These are phyloP conservation scores for Penicillium roqueforti DNA, from an alignment of 495 filamentous ascomycete genomes.

Conservation along the genomic window DNA sequence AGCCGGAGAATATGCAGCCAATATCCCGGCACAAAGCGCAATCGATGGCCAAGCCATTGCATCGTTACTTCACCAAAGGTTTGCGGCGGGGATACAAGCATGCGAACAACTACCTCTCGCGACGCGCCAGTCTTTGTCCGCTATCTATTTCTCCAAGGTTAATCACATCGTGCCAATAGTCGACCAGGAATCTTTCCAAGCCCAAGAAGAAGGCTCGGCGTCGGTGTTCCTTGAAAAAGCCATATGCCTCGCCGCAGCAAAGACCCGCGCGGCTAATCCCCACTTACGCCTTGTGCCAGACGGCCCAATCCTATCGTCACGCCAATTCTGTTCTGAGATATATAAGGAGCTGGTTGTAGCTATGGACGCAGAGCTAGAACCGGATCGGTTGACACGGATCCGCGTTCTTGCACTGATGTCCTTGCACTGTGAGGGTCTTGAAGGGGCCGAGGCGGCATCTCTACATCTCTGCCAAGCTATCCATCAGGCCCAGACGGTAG, in stretches of 20 bases:
- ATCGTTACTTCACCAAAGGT: constrained; percentile 28
- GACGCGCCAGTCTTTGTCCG: constrained; percentile 24
- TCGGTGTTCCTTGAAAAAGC: constrained; percentile 41
- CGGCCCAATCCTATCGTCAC: constrained; percentile 23
- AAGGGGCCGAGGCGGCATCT: constrained; percentile 45
- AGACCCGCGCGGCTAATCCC: constrained; percentile 31
- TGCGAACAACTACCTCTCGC: constrained; percentile 26
- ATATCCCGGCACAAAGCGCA: constrained; percentile 2
- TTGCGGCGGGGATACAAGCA: constrained; percentile 27
- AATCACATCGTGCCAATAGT: constrained; percentile 38
- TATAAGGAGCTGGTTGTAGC: constrained; percentile 37
- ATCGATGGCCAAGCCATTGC: constrained; percentile 18
- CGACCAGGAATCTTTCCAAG: constrained; percentile 25
- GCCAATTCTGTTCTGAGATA: constrained; percentile 37
- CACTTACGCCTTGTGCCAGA: constrained; percentile 30
- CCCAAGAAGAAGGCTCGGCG: constrained; percentile 18
- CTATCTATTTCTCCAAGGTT: constrained; percentile 33
- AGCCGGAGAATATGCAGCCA: constrained; percentile 2
- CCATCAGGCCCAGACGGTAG: constrained; percentile 62
- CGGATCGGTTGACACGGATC: constrained; percentile 42
- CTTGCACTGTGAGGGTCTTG: constrained; percentile 41
- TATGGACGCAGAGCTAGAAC: constrained; percentile 39
- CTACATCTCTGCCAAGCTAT: constrained; percentile 45
- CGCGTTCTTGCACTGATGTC: constrained; percentile 45
- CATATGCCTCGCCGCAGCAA: constrained; percentile 45